These are phyloP conservation scores for Colletotrichum tanaceti DNA, from an alignment of 2,329 filamentous ascomycete genomes.

Conservation along the genomic window DNA sequence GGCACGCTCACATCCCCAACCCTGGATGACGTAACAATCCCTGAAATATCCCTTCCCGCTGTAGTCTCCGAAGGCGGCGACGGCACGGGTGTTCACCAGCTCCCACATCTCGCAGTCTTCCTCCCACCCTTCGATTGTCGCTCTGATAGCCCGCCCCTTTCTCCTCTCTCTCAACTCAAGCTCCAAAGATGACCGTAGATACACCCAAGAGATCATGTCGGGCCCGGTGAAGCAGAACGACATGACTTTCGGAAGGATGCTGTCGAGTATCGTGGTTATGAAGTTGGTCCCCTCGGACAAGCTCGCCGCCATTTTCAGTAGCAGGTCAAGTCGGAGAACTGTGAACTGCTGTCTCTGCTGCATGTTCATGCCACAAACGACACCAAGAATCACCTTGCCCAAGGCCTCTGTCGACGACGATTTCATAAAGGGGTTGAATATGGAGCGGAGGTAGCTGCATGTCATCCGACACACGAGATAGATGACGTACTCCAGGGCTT, in stretches of 20 bases:
- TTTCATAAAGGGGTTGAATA: constrained; percentile 14
- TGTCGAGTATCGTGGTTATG: constrained; percentile 23
- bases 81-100: neutral
- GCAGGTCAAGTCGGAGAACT: constrained; percentile 17
- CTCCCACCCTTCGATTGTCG: constrained; percentile 13
- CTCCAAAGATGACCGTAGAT: constrained; percentile 16
- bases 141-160: constrained; percentile 14
- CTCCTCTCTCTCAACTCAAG: constrained; percentile 16
- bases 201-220: constrained; percentile 17
- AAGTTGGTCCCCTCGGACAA: constrained; percentile 27
- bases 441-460: constrained; percentile 20
- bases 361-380: constrained; percentile 29
- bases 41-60: constrained; percentile 27
- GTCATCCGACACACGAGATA: constrained; percentile 26
- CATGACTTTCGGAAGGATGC: constrained; percentile 22
- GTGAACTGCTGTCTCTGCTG: constrained; percentile 24
- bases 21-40: constrained; percentile 17
- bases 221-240: constrained; percentile 13
- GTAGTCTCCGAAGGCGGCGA: constrained; percentile 30
- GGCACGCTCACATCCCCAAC: neutral
- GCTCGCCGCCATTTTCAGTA: constrained; percentile 2
- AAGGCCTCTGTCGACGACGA: constrained; percentile 17
- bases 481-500: constrained; percentile 24
- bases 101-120: constrained; percentile 27
- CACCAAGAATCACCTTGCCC: constrained; percentile 21